Conservation (phyloP, 2,329 filamentous ascomycete species). For the Paecilomyces sp. region DNA sequence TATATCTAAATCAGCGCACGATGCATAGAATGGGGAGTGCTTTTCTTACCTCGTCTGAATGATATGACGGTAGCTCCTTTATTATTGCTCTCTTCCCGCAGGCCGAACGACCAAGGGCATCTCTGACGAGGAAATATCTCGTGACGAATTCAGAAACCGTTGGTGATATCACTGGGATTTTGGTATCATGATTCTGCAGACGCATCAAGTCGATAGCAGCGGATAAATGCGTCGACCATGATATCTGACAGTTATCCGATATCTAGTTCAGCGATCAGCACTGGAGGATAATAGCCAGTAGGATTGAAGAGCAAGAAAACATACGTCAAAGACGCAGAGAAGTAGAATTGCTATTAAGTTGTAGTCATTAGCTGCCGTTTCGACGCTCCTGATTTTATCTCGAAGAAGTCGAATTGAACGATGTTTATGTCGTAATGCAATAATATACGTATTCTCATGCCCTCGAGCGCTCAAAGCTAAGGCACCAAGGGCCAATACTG, state of each 20-base stretch:
- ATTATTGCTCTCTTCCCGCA: constrained; percentile 8
- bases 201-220: constrained; percentile 8
- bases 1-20: not conserved
- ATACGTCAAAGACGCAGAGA: constrained; percentile 8
- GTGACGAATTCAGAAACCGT: constrained; percentile 6
- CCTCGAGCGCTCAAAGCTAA: constrained; percentile 2
- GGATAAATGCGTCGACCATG: constrained; percentile 7
- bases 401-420: constrained; percentile 8
- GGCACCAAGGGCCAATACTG: constrained; percentile 6
- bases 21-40: not conserved
- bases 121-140: constrained; percentile 9
- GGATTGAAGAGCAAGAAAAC: not conserved
- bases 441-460: constrained; percentile 1
- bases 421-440: constrained; percentile 8
- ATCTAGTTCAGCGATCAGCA: constrained; percentile 1
- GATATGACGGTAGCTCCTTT: constrained; percentile 4
- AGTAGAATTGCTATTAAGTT: constrained; percentile 8
- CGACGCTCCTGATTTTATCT: constrained; percentile 4
- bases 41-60: constrained; percentile 4
- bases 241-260: constrained; percentile 8
- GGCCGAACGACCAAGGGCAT: constrained; percentile 8
- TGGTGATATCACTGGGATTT: not conserved
- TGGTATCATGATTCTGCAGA: not conserved
- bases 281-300: not conserved
- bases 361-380: constrained; percentile 6